These are phyloP conservation scores for Trypanosoma congolense DNA, from an alignment of 208 protist genomes.

Conservation along the genomic window DNA sequence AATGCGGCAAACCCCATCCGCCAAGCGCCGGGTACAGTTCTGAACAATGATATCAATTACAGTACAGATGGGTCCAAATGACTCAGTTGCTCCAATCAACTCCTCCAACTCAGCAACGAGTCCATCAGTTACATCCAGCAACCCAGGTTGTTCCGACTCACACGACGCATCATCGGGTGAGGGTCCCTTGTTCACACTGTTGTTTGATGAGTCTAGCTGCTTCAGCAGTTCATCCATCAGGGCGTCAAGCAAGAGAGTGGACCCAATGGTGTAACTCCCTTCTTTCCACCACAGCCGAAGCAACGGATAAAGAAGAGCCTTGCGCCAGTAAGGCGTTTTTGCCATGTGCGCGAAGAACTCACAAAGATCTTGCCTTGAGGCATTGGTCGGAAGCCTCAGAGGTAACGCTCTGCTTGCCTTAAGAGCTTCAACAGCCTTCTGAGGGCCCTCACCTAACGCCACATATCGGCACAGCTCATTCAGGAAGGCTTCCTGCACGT, in stretches of 20 bases:
- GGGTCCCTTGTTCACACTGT: not conserved
- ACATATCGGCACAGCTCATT: slow-evolving; percentile 16
- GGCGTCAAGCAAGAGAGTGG: not conserved
- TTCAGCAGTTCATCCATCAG: not conserved
- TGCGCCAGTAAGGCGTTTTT: not conserved
- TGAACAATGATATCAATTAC: slow-evolving; percentile 22
- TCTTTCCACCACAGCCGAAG: not conserved
- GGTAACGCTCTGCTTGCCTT: not conserved
- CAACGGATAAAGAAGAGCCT: not conserved
- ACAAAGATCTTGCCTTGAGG: not conserved
- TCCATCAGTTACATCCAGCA: not conserved
- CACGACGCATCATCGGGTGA: not conserved
- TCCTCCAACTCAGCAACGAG: slow-evolving; percentile 15
- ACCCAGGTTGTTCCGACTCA: not conserved
- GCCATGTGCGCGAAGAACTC: slow-evolving; percentile 10
- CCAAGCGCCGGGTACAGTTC: slow-evolving; percentile 4
- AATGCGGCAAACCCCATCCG: slow-evolving; percentile 10
- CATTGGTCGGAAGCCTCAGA: not conserved
- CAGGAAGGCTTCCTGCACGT: slow-evolving; percentile 7
- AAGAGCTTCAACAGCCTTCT: not conserved
- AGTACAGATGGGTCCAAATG: slow-evolving; percentile 28
- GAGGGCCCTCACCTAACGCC: not conserved
- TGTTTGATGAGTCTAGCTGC: not conserved
- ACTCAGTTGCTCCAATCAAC: slow-evolving; percentile 24
- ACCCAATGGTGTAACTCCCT: not conserved